These are phyloP conservation scores for Pleomassaria siparia DNA, from an alignment of 2,329 filamentous ascomycete species.

Conservation along the genomic window DNA sequence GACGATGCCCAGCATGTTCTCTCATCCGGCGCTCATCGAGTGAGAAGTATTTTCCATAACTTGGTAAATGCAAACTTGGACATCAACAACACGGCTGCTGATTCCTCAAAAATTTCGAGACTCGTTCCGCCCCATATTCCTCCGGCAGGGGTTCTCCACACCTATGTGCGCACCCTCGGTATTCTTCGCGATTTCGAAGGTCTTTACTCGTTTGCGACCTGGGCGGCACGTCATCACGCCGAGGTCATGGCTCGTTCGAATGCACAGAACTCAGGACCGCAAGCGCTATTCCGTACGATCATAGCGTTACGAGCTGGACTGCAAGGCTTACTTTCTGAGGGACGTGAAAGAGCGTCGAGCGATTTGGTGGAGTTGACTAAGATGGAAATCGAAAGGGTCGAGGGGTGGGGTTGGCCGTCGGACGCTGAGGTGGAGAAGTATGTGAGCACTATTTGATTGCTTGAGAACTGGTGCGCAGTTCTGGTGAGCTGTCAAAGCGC, in stretches of 20 bases:
- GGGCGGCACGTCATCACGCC: conserved; percentile 50
- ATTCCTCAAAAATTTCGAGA: conserved; percentile 15
- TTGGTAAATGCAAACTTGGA: conserved; percentile 24
- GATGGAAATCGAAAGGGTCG: conserved; percentile 36
- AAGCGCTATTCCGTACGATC: conserved; percentile 36
- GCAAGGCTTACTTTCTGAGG: conserved; percentile 32
- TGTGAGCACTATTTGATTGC: conserved; percentile 6
- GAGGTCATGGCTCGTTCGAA: conserved; percentile 31
- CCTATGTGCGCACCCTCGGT: conserved; percentile 65
- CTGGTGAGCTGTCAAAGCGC: no score
- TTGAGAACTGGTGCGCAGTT: no score
- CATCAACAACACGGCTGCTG: conserved; percentile 8
- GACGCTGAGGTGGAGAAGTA: conserved; percentile 44
- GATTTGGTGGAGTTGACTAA: conserved; percentile 37
- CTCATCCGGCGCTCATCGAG: conserved; percentile 16
- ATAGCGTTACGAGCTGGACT: conserved; percentile 46
- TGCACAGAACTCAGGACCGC: conserved; percentile 25
- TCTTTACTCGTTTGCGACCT: conserved; percentile 60
- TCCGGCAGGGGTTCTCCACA: conserved; percentile 53
- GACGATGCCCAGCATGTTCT: conserved; percentile 18
- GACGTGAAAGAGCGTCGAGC: conserved; percentile 20
- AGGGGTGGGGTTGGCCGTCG: conserved; percentile 49
- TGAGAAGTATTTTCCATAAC: conserved; percentile 29
- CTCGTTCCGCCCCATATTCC: conserved; percentile 47
- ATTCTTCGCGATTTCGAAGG: conserved; percentile 61